Percentiles rank a stretch among this genome's conserved stretches.
These are phyloP conservation scores for Phytophthora pini DNA, from an alignment of 352 stramenopile species.

Conservation along the genomic window DNA sequence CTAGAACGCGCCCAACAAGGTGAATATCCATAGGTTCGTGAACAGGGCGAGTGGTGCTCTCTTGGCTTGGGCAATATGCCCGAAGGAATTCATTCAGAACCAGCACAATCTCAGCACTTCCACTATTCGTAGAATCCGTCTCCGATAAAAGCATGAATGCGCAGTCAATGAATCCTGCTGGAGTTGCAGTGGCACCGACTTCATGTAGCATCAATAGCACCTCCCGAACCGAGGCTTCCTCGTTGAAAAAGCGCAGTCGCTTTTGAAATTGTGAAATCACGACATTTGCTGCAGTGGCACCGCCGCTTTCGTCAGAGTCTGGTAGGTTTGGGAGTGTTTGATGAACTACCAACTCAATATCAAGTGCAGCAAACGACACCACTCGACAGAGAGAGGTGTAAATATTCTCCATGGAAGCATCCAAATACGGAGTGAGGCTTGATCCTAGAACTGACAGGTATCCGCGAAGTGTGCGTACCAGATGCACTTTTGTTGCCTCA, in stretches of 20 bases:
- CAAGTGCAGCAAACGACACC: conserved; percentile 67
- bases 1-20: conserved; percentile 75
- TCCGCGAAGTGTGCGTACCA: conserved; percentile 72
- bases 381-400: conserved; percentile 57
- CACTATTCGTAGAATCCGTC: conserved; percentile 5
- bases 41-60: not conserved
- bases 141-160: conserved; percentile 55
- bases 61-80: conserved; percentile 25
- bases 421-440: conserved; percentile 51
- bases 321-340: conserved; percentile 34
- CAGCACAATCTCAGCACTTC: conserved; percentile 53
- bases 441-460: conserved; percentile 65
- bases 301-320: conserved; percentile 6
- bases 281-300: conserved; percentile 14
- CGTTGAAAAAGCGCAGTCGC: conserved; percentile 73
- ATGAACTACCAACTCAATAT: conserved; percentile 79
- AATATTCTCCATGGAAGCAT: conserved; percentile 57
- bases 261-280: conserved; percentile 83
- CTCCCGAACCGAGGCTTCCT: conserved; percentile 62
- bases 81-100: conserved; percentile 74
- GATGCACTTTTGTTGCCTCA: conserved; percentile 59
- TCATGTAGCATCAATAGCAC: conserved; percentile 54
- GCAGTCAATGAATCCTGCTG: conserved; percentile 73
- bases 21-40: conserved; percentile 52
- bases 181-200: conserved; percentile 54